Base-by-base conservation (phyloP, 495 filamentous ascomycete species). In the Penicillium canariense region DNA sequence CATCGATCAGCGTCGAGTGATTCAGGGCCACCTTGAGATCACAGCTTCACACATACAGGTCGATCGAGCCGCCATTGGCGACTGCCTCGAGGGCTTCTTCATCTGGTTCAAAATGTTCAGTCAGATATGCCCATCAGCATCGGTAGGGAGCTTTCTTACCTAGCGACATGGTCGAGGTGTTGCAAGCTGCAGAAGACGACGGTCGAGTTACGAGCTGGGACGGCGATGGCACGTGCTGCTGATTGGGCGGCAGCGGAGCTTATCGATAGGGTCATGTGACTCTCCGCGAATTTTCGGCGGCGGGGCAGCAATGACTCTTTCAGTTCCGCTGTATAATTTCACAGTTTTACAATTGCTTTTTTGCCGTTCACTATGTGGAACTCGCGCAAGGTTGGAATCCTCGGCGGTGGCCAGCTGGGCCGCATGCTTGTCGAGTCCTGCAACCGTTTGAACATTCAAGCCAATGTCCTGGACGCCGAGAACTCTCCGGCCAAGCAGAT, bases 391-490 rank as follows among this genome's bases (percentile, higher is more conserved):
- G 72, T 90, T 46, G 87, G 87, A 56, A 81, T 91, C 52, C 80
- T 88, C 52, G 86, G 85, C 18, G 85, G 85, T 30, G 93, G 93
- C 63, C 92, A 93, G 75, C 80, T 97, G 27, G 94, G 94, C 39
- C 89, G 89, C 55, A 97, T 98, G 94, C 81, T 97, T n/a, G 86
- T 89, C 47, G 90, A 97, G 72, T 87, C 88, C 35, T 91, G 94
- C 43, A 92, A 92, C 60, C 85, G 85, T 42, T 80, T 96, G 32
- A 91, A 91, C 60, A 87, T 97, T 65, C 81, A 87, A 53, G 79
- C 90, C 49, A 83, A 87, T 40, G 75, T 96, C 39, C 84, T 98
- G 18, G 95, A 97, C 73, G 84, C 81, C 17, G 83, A 84, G 49
- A 80, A 86, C 59, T 80, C 88, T 18, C 90, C 94, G 5, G 94